A percentile compares a stretch with the other conserved stretches of the same genome.
These are phyloP conservation scores for Cinnamomum chago DNA, from an alignment of 164 flowering plant genomes.

Conservation along the genomic window DNA sequence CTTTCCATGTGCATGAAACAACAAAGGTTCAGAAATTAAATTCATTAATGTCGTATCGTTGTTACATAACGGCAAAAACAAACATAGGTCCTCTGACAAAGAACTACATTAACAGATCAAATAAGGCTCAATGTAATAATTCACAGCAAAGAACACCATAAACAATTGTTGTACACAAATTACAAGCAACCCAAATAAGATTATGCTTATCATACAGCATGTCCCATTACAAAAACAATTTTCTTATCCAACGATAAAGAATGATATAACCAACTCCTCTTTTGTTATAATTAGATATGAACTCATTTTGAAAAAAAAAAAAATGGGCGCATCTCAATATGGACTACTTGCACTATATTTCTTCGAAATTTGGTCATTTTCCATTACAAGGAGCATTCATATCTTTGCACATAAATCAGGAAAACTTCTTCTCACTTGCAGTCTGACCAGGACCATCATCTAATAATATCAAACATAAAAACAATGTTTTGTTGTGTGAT, in stretches of 20 bases:
- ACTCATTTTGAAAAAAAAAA: no score
- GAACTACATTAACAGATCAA: no score
- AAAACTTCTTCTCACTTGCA: neutral
- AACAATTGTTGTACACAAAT: neutral
- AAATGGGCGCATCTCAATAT: neutral
- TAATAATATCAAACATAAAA: neutral
- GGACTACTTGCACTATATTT: neutral
- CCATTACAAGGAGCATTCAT: neutral
- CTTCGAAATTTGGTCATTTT: neutral
- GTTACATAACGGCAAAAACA: no score
- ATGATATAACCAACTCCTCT: neutral
- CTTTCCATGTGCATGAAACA: no score
- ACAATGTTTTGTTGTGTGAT: no score
- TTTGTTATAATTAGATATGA: neutral
- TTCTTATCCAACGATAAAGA: conserved; percentile 2
- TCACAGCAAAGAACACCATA: no score
- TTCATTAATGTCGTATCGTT: no score
- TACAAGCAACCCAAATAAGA: conserved; percentile 23
- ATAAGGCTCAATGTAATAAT: no score
- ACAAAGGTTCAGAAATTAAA: no score
- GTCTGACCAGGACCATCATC: conserved; percentile 9
- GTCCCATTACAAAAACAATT: neutral
- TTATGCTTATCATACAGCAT: conserved; percentile 4
- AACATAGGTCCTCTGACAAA: no score
- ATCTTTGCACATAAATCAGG: neutral